Base-by-base conservation (phyloP, 768 basidiomycete genomes). In the Suillus spraguei region DNA sequence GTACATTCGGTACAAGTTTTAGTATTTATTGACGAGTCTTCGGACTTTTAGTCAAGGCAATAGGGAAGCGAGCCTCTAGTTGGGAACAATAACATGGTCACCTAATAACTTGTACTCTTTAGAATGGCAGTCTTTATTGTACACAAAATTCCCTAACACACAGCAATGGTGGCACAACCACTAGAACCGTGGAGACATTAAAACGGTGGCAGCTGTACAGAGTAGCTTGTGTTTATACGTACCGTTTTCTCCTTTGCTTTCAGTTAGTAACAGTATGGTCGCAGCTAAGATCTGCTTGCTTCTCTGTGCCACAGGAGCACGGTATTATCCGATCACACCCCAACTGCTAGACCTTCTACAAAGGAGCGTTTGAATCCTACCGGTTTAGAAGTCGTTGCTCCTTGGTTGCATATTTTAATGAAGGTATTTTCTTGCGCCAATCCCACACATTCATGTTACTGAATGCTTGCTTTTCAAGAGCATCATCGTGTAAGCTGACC, bases 241-340 rank as follows among this genome's bases (percentile, higher is more conserved):
- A 11, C n/a, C 44, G n/a, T 47, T 28, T 28, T 28, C 28, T 32
- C 50, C 16, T 28, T 17, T 52, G 28, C 16, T 28, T 20, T 20
- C 28, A 33, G 28, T 28, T 4, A 28, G 16, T 8, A 5, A n/a
- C 53, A 7, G 20, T 35, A 60, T 53, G 53, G 36, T 35, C 7
- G 53, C 28, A n/a, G 32, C 59, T n/a, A 63, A 63, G n/a, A 60
- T 36, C 32, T 44, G 35, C 17, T 33, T 61, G 5, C 60, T 61
- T 38, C 7, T 63, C 59, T 35, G 39, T 10, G 39, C 60, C 24
- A 35, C 59, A 5, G 35, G 20, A 28, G 62, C 59, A 36, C 38
- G 42, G 32, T 33, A 42, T 16, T 63, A 42, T 47, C 14, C 28
- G 17, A 4, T 63, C 14, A 63, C 62, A 61, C 60, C 62, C 60